Percentiles rank a stretch among this genome's conserved stretches.
phyloP scores from a whole-genome alignment of 2,329 filamentous ascomycete species.

The Didymella sp. region DNA sequence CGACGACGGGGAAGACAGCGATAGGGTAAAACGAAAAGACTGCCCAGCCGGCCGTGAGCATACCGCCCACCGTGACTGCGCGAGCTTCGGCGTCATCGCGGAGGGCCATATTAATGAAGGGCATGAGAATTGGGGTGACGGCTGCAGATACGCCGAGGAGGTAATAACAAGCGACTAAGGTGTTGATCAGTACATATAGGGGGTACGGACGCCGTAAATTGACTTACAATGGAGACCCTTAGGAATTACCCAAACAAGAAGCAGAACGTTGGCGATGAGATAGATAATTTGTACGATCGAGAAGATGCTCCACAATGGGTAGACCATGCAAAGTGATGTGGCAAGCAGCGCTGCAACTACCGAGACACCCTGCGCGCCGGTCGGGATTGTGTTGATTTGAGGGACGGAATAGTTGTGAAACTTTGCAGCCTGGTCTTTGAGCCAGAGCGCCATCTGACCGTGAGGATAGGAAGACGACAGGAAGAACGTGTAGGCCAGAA shows the following conservation, averaged over 20 bases:
- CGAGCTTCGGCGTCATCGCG: conserved; percentile 58
- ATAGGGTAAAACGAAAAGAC: conserved; percentile 48
- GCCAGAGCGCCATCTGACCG: conserved; percentile 62
- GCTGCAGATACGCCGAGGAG: conserved; percentile 46
- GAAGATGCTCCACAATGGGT: conserved; percentile 59
- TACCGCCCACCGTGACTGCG: conserved; percentile 58
- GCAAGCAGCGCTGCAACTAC: conserved; percentile 59
- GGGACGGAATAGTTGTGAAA: conserved; percentile 53
- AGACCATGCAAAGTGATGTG: conserved; percentile 60
- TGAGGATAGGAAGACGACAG: conserved; percentile 53
- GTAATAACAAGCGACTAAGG: conserved; percentile 44
- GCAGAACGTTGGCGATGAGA: conserved; percentile 55
- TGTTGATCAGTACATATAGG: conserved; percentile 5
- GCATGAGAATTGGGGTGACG: conserved; percentile 47
- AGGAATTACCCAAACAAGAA: conserved; percentile 60
- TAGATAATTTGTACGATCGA: conserved; percentile 51
- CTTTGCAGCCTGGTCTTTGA: conserved; percentile 55
- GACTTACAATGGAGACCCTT: conserved; percentile 49
- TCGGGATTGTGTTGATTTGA: conserved; percentile 60
- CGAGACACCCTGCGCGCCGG: conserved; percentile 57
- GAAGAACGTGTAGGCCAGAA: conserved; percentile 55
- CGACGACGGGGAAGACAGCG: conserved; percentile 45
- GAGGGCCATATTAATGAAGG: conserved; percentile 48
- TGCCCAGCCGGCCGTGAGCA: conserved; percentile 49
- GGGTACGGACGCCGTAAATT: not conserved